Percentiles rank a stretch among this genome's conserved stretches.
Evolutionary conservation across 1,139 yeast genomes (phyloP).

Genomic region (Saccharomyces hybrid): DNA sequence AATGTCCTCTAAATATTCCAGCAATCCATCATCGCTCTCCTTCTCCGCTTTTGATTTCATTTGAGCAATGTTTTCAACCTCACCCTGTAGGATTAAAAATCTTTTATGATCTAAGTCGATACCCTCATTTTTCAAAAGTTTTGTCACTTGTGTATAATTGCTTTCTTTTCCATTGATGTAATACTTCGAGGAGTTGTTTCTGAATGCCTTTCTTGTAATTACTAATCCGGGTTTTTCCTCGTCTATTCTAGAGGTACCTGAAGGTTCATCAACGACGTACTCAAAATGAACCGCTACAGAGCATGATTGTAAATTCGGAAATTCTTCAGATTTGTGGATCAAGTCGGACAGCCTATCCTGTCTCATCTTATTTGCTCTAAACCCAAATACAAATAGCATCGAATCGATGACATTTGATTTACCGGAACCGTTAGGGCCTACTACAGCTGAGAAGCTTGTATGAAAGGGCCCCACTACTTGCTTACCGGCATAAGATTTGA

Average conservation of each 20-base stretch:
- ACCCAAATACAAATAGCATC: slow-evolving; percentile 91
- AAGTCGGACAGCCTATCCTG: slow-evolving; percentile 86
- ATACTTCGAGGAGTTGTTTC: slow-evolving; percentile 75
- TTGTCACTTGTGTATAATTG: slow-evolving; percentile 73
- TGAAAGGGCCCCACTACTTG: slow-evolving; percentile 94
- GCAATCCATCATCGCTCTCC: slow-evolving; percentile 85
- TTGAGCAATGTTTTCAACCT: slow-evolving; percentile 95
- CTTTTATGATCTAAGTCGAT: slow-evolving; percentile 93
- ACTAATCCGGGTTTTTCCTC: slow-evolving; percentile 39
- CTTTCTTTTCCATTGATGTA: slow-evolving; percentile 63
- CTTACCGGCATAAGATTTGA: slow-evolving; percentile 93
- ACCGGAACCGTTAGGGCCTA: slow-evolving; percentile 98
- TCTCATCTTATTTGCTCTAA: slow-evolving; percentile 93
- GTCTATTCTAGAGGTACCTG: slow-evolving; percentile 39
- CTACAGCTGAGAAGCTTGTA: slow-evolving; percentile 89
- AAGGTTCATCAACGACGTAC: slow-evolving; percentile 58
- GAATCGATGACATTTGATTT: slow-evolving; percentile 97
- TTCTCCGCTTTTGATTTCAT: slow-evolving; percentile 96
- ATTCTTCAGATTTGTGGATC: slow-evolving; percentile 77
- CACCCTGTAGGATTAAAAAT: slow-evolving; percentile 92
- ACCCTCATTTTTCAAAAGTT: slow-evolving; percentile 68
- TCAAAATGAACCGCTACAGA: slow-evolving; percentile 90
- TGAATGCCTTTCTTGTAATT: slow-evolving; percentile 71
- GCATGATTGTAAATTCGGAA: slow-evolving; percentile 62
- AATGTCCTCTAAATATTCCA: slow-evolving; percentile 92